Evolutionary conservation across 192 early-diverging fungal species (phyloP).

Genomic region (Diversispora epigaea): DNA sequence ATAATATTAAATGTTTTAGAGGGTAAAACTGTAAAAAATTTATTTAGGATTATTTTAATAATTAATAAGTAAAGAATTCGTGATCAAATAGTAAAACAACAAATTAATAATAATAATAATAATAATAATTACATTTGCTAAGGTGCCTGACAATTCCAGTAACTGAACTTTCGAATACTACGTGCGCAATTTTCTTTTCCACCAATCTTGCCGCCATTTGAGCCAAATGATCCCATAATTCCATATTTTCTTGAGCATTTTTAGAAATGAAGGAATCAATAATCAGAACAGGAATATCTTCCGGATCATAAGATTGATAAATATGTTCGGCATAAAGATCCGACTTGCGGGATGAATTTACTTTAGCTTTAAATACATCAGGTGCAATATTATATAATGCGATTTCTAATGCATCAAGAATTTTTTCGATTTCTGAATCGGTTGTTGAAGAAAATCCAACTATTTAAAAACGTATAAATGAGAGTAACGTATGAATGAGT

Average conservation of each 20-base stretch:
- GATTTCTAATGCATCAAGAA: slow-evolving; percentile 80
- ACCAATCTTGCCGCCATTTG: slow-evolving; percentile 83
- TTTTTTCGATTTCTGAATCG: slow-evolving; percentile 78
- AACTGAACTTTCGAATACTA: slow-evolving; percentile 83
- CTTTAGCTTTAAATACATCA: slow-evolving; percentile 30
- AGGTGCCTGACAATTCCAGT: slow-evolving; percentile 64
- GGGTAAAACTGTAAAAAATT: slow-evolving; percentile 54
- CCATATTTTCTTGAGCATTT: slow-evolving; percentile 58
- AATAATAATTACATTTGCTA: slow-evolving; percentile 56
- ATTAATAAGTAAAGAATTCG: too few species aligned
- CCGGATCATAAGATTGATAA: slow-evolving; percentile 40
- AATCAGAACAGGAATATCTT: slow-evolving; percentile 81
- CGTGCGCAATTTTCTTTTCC: slow-evolving; percentile 86
- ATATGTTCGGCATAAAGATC: background rate
- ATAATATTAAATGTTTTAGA: slow-evolving; percentile 68
- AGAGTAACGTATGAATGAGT: background rate
- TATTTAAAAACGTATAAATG: background rate
- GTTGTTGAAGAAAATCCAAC: slow-evolving; percentile 73
- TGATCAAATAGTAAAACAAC: too few species aligned
- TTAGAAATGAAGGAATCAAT: slow-evolving; percentile 84
- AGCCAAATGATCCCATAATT: slow-evolving; percentile 70
- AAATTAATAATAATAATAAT: background rate
- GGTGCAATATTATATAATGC: slow-evolving; percentile 58
- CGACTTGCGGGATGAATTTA: background rate
- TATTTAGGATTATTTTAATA: too few species aligned